Conservation (phyloP, 768 basidiomycete species). For the Hericium rajendrae region DNA sequence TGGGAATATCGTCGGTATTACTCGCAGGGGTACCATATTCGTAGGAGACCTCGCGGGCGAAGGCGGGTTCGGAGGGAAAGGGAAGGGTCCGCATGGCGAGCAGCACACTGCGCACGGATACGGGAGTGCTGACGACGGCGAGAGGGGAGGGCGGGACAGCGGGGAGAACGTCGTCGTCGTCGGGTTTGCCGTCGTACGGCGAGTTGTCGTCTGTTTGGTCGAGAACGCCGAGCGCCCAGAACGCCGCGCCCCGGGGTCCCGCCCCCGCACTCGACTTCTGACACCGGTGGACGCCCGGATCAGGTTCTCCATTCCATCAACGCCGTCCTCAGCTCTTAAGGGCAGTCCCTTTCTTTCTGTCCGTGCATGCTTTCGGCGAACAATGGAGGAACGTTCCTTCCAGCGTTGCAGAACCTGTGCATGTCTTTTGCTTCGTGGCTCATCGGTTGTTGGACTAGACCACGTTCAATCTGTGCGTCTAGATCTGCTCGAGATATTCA, state of each 20-base stretch:
- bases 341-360: no score
- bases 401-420: no score
- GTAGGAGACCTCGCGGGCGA: conserved; percentile 46
- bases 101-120: not conserved
- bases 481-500: conserved; percentile 1
- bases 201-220: conserved; percentile 14
- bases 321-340: no score
- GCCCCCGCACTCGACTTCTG: not conserved
- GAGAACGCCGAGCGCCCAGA: conserved; percentile 2
- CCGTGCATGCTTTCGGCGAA: no score
- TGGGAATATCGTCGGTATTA: conserved; percentile 55
- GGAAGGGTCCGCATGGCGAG: conserved; percentile 50
- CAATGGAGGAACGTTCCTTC: no score
- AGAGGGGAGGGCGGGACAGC: not conserved
- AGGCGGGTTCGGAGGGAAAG: conserved; percentile 38
- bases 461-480: not conserved
- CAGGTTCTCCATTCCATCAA: no score
- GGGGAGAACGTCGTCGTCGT: conserved; percentile 8
- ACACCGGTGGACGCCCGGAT: not conserved
- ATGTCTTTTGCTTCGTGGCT: no score
- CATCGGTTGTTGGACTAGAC: not conserved
- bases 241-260: conserved; percentile 10
- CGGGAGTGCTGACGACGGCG: no score
- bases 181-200: conserved; percentile 13
- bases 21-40: conserved; percentile 51